A percentile compares a stretch with the other conserved stretches of the same genome.
Conservation (phyloP, 2,329 filamentous ascomycete species). For the Bipolaris gigantea region DNA sequence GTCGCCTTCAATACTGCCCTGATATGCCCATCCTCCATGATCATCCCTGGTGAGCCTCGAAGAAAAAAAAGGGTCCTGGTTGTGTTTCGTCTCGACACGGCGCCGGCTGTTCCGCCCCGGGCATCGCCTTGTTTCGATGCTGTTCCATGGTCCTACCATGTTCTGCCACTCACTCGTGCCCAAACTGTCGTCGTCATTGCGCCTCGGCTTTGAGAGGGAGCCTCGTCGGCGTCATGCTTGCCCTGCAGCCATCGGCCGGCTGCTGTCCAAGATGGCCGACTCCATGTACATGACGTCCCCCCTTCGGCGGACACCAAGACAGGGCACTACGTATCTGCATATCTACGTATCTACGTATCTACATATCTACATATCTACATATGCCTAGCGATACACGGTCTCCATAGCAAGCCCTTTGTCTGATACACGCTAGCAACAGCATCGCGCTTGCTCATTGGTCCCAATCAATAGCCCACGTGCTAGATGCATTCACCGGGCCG, state of each 20-base stretch:
- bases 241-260: conserved; percentile 3
- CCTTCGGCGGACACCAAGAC: background rate
- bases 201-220: conserved; percentile 3
- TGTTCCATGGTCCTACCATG: background rate
- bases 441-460: background rate
- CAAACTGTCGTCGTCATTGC: background rate
- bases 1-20: conserved; percentile 1
- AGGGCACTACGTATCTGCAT: no score
- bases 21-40: background rate
- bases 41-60: background rate
- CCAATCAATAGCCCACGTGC: background rate
- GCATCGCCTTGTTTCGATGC: background rate
- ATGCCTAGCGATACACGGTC: background rate
- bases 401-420: background rate
- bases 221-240: background rate
- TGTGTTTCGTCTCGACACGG: background rate
- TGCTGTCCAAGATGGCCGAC: background rate
- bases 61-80: background rate
- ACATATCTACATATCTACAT: no score
- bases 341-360: no score
- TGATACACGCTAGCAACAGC: background rate
- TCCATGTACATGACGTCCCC: conserved; percentile 4
- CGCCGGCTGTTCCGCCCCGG: background rate
- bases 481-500: background rate
- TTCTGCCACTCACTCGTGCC: background rate